phyloP scores from a whole-genome alignment of 2,329 filamentous ascomycete genomes.

The Tricladium varicosporioides region DNA sequence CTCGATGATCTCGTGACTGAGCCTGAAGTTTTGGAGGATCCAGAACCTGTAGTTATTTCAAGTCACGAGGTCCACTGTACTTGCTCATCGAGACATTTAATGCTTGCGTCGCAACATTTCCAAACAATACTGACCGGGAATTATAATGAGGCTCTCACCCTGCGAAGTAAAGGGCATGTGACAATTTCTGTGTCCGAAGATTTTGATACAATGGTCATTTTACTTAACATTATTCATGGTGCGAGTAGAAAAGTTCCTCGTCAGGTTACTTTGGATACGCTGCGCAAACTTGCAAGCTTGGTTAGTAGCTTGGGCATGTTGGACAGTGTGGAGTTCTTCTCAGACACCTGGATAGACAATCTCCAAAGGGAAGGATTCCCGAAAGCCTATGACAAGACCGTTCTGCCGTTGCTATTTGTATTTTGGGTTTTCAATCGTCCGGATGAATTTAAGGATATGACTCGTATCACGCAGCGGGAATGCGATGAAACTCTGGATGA shows the following conservation, averaged over 20 bases:
- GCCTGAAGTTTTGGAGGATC: neutral
- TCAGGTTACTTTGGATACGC: constrained; percentile 11
- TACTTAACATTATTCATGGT: constrained; percentile 24
- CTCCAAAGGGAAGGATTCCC: constrained; percentile 8
- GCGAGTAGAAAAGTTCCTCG: constrained; percentile 18
- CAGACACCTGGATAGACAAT: constrained; percentile 20
- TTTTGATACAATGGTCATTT: constrained; percentile 16
- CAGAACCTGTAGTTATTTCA: neutral
- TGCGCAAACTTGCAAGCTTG: constrained; percentile 12
- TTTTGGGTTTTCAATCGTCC: constrained; percentile 18
- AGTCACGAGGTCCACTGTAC: constrained; percentile 13
- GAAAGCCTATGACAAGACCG: constrained; percentile 4
- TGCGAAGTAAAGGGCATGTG: neutral
- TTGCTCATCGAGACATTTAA: neutral
- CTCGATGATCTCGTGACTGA: too few species aligned
- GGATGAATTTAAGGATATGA: constrained; percentile 11
- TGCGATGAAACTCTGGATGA: constrained; percentile 9
- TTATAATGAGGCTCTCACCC: neutral
- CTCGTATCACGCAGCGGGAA: constrained; percentile 8
- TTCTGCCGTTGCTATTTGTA: constrained; percentile 12
- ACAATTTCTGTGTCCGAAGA: constrained; percentile 4
- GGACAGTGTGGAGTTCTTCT: constrained; percentile 14
- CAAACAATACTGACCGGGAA: neutral
- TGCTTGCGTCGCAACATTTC: neutral
- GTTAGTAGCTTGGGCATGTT: constrained; percentile 15